Evolutionary conservation across 2,329 filamentous ascomycete genomes (phyloP), one percentile per base, ranked within the genome.

Genomic region (Talaromyces funiculosus): DNA sequence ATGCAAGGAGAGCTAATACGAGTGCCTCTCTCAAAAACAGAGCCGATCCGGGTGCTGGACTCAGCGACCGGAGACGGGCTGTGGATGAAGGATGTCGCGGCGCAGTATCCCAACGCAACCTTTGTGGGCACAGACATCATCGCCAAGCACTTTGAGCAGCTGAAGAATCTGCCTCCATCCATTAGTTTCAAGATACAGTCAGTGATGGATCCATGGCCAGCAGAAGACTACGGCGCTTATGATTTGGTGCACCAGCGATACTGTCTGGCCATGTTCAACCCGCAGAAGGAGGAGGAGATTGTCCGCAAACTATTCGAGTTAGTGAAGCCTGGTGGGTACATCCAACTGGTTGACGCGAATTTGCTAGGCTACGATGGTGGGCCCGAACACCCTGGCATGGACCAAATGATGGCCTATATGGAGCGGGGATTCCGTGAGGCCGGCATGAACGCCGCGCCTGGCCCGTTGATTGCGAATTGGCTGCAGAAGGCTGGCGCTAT

Each of bases 341-440:
- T 53, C 18, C 49, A 53, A 31, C 29, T 53, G 10, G 31, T 53
- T 4, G 49, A 38, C 18, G 49, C 49, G 7, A 53, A 53, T 35
- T n/a, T 53, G 29, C 18, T 53, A 20, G 49, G 49, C 10, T 53
- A 37, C 24, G 49, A 53, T n/a, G 31, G 49, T 37, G 49, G 49
- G 31, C 6, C 6, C n/a, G 3, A 53, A 22, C 49, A 53, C 31
- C 49, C 49, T 18, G 49, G 49, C 29, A 53, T 53, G 49, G 49
- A 53, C 18, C 29, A 53, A 18, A 53, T 53, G 31, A 53, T 53
- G 49, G 49, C 49, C 18, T 53, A 37, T 37, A 53, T 53, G 49
- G 20, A 53, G n/a, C 29, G 49, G 18, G 49, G 49, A 16, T 53
- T 53, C 20, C 7, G n/a, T 6, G 49, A 53, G 16, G 49, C 49